Evolutionary conservation across 257 asterid species (phyloP).

Genomic region (Solanum appendiculatum): DNA sequence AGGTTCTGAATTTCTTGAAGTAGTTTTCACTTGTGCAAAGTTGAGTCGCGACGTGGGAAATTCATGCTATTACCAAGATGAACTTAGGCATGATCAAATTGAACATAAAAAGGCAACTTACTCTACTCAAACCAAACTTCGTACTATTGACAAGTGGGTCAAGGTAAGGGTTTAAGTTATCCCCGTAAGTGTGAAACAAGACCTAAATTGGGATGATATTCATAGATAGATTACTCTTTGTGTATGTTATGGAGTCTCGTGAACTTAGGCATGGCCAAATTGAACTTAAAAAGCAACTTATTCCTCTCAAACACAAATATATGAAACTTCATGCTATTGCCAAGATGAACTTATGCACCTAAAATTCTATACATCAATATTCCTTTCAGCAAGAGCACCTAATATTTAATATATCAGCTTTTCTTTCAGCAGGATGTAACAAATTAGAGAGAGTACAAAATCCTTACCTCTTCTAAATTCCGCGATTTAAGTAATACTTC

Average conservation of each 20-base stretch:
- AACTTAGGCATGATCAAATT: background rate
- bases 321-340: background rate
- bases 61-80: background rate
- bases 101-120: background rate
- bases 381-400: background rate
- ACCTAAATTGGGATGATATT: no score
- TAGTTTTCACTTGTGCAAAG: background rate
- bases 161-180: no score
- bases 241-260: background rate
- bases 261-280: background rate
- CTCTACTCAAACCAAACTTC: background rate
- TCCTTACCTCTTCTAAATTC: conserved; percentile 14
- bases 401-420: background rate
- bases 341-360: background rate
- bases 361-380: no score
- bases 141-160: background rate
- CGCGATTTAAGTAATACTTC: conserved; percentile 60
- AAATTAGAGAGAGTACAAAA: background rate
- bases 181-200: no score
- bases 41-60: no score
- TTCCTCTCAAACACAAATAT: background rate
- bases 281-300: background rate
- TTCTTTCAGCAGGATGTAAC: background rate
- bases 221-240: background rate
- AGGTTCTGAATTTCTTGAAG: background rate